Conservation (phyloP, 257 asterid species). For the Primulina tabacum region DNA sequence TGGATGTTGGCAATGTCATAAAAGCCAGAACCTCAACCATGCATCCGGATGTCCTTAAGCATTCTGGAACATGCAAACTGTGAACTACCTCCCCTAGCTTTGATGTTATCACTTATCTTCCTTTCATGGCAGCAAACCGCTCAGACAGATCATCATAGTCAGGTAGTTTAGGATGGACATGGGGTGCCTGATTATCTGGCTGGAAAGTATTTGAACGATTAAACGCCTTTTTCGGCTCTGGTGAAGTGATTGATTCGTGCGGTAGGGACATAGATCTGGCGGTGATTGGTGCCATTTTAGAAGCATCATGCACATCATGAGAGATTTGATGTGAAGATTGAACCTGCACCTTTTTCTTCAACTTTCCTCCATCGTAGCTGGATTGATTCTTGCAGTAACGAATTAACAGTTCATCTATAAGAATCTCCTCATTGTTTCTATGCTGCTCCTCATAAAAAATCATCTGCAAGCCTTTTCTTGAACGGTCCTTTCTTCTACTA, state of each 20-base stretch:
- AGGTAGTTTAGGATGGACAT: slow-evolving; percentile 95
- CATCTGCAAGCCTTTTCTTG: slow-evolving; percentile 61
- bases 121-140: slow-evolving; percentile 80
- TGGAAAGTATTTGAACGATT: slow-evolving; percentile 73
- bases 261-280: slow-evolving; percentile 79
- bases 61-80: neutral
- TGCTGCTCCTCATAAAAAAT: slow-evolving; percentile 57
- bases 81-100: neutral
- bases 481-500: slow-evolving; percentile 68
- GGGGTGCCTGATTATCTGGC: slow-evolving; percentile 67
- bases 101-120: slow-evolving; percentile 33
- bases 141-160: slow-evolving; percentile 94
- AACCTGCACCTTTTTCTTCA: slow-evolving; percentile 34
- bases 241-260: slow-evolving; percentile 33
- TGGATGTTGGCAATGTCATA: neutral
- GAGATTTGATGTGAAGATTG: slow-evolving; percentile 28
- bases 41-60: neutral
- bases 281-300: slow-evolving; percentile 40
- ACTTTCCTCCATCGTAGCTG: slow-evolving; percentile 38
- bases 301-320: slow-evolving; percentile 22
- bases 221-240: slow-evolving; percentile 43
- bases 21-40: neutral
- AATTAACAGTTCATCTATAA: slow-evolving; percentile 74
- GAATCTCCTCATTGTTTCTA: slow-evolving; percentile 52
- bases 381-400: slow-evolving; percentile 88